Conservation (phyloP, 495 filamentous ascomycete genomes). For the Penicillium cosmopolitanum region DNA sequence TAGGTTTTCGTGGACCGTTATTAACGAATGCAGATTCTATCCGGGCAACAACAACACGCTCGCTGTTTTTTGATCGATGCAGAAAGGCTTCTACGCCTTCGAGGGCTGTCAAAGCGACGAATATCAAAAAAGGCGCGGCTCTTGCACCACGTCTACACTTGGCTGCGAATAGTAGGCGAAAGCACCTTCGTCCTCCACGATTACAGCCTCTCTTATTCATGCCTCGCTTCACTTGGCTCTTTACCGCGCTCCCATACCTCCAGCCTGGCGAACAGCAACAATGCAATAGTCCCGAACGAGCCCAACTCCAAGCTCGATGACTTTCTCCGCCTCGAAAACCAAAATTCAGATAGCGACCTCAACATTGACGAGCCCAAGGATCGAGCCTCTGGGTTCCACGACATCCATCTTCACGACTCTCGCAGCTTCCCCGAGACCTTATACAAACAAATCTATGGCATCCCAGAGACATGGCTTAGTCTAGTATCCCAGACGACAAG, state of each 20-base stretch:
- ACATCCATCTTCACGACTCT: conserved; percentile 42
- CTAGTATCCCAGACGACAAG: conserved; percentile 40
- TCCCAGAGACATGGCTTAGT: conserved; percentile 42
- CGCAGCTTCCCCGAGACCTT: conserved; percentile 35
- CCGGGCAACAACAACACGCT: conserved; percentile 38
- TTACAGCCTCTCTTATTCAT: conserved; percentile 30
- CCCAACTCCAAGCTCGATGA: conserved; percentile 35
- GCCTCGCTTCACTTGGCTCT: conserved; percentile 29
- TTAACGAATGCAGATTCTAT: conserved; percentile 29
- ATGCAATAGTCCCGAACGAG: conserved; percentile 8
- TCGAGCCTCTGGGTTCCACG: conserved; percentile 26
- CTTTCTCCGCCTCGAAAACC: conserved; percentile 36
- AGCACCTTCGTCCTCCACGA: conserved; percentile 43
- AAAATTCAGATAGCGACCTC: conserved; percentile 36
- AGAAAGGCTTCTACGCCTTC: conserved; percentile 34
- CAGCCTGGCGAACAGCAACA: not conserved
- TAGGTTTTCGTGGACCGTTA: no score
- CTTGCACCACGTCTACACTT: conserved; percentile 41
- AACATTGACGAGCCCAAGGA: conserved; percentile 43
- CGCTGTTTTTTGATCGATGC: conserved; percentile 41
- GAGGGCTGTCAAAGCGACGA: conserved; percentile 33
- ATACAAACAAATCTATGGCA: conserved; percentile 40
- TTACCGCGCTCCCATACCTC: conserved; percentile 14
- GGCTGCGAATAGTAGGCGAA: conserved; percentile 40
- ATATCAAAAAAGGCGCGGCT: conserved; percentile 42